A percentile compares a stretch with the other conserved stretches of the same genome.
Evolutionary conservation across 2,329 filamentous ascomycete species (phyloP).

Genomic region (Parafenestella ontariensis): DNA sequence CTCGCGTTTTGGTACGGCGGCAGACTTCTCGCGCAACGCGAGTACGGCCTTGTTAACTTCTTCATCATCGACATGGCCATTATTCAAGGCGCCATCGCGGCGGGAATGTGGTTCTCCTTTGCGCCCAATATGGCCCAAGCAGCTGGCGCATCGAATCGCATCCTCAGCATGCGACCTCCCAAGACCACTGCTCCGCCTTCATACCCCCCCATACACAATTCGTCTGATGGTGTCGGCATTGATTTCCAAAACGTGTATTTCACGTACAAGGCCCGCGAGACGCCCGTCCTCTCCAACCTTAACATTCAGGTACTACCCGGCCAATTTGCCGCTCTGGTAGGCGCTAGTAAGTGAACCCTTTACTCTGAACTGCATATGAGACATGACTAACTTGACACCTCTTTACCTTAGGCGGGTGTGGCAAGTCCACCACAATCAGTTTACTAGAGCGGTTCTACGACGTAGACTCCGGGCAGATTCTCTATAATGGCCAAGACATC

Average conservation of each 20-base stretch:
- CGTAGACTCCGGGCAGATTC: slow-evolving; percentile 67
- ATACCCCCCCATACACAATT: slow-evolving; percentile 17
- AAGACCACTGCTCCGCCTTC: slow-evolving; percentile 8
- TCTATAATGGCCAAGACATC: slow-evolving; percentile 56
- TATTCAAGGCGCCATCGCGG: slow-evolving; percentile 52
- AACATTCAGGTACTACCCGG: slow-evolving; percentile 60
- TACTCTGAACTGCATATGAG: neutral
- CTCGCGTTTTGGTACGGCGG: slow-evolving; percentile 63
- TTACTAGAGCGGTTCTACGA: slow-evolving; percentile 74
- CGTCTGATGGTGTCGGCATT: slow-evolving; percentile 54
- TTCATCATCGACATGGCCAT: slow-evolving; percentile 62
- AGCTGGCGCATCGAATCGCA: slow-evolving; percentile 46
- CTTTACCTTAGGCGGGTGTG: slow-evolving; percentile 55
- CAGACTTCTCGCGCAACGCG: slow-evolving; percentile 50
- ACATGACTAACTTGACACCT: neutral
- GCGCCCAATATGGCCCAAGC: slow-evolving; percentile 55
- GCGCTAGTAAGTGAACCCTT: slow-evolving; percentile 56
- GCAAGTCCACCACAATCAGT: slow-evolving; percentile 74
- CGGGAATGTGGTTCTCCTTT: slow-evolving; percentile 53
- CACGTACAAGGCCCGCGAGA: slow-evolving; percentile 86
- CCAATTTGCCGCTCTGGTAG: slow-evolving; percentile 74
- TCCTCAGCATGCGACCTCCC: slow-evolving; percentile 42
- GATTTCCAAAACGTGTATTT: slow-evolving; percentile 96
- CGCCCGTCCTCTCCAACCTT: slow-evolving; percentile 64
- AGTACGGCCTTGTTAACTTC: slow-evolving; percentile 58